A percentile compares a stretch with the other conserved stretches of the same genome.
Evolutionary conservation across 345 rosid species (phyloP).

Genomic region (Eucalyptus paniculata): DNA sequence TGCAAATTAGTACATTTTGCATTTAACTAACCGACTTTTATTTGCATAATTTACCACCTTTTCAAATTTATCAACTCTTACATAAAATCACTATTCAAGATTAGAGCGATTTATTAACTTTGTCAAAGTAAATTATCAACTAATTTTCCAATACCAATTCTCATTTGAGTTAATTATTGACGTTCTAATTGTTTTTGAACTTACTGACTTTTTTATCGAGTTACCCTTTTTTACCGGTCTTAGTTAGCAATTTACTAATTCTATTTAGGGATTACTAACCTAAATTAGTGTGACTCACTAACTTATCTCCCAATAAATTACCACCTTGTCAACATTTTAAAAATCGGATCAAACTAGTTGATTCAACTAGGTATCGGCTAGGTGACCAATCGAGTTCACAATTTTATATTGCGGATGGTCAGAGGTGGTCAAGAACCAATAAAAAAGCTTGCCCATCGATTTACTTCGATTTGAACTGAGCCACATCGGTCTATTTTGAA

Average conservation of each 20-base stretch:
- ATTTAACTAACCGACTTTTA: neutral
- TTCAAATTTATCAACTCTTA: too few species aligned
- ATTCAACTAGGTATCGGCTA: neutral
- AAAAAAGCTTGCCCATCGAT: neutral
- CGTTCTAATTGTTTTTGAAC: too few species aligned
- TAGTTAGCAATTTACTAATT: neutral
- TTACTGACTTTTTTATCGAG: too few species aligned
- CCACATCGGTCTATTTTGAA: neutral
- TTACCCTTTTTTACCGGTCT: neutral
- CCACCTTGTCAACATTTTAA: neutral
- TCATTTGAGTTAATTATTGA: too few species aligned
- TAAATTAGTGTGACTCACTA: neutral
- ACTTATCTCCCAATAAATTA: neutral
- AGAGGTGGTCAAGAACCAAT: neutral
- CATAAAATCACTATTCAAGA: too few species aligned
- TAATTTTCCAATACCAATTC: too few species aligned
- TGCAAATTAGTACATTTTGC: neutral
- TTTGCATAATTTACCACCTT: neutral
- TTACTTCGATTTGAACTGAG: neutral
- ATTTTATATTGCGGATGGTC: neutral
- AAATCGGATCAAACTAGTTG: rapidly evolving
- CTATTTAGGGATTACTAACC: too few species aligned
- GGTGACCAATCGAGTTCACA: neutral
- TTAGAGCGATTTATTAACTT: neutral
- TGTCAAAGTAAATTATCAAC: neutral